Evolutionary conservation across 225 moss, liverwort and hornwort genomes (phyloP), one percentile per base, ranked within the genome.

Genomic region (Asterella californica): DNA sequence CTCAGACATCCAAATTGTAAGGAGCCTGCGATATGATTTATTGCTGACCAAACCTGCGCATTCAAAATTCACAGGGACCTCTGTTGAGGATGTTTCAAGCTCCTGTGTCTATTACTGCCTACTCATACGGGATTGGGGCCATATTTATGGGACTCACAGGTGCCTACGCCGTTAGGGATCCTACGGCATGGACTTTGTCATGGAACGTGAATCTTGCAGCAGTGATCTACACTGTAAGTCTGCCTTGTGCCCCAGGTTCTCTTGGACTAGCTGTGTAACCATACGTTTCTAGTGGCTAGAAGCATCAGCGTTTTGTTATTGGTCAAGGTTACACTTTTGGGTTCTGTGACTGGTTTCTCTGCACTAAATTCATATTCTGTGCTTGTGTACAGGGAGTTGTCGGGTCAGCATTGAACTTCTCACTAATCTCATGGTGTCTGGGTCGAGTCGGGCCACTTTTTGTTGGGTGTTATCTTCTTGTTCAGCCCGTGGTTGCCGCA

Each of bases 381-480:
- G 34, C 29, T 72, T 25, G 3, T 75, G 22, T 84, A 82, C 84
- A 93, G 91, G 94, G 96, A 12, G 80, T 87, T 19, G 64, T 94
- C 25, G 88, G 88, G 34, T 94, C 93, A 50, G 96, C 96, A 15
- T 77, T 97, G 0, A 87, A 81, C 79, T 97, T 88, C 47, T 89
- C 80, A 52, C 83, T 97, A 19, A 65, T 91, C 70, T 78, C 90
- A 29, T 97, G 94, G 94, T 88, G 90, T 29, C 80, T 97, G 32
- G 79, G 86, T 72, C 86, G 91, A 89, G 91, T 90, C 34, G 96
- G 96, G 68, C 93, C 96, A 10, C 83, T 97, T 19, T 92, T 91
- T 79, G 90, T 93, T 72, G 90, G 91, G 75, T 87, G 91, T 87
- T 94, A 91, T 84, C 87, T 93, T 55, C 91, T 92, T 30, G 47